Evolutionary conservation across 176 grass and related monocot species (phyloP), one percentile per base, ranked within the genome.

Genomic region (Dendrocalamus sinicus): DNA sequence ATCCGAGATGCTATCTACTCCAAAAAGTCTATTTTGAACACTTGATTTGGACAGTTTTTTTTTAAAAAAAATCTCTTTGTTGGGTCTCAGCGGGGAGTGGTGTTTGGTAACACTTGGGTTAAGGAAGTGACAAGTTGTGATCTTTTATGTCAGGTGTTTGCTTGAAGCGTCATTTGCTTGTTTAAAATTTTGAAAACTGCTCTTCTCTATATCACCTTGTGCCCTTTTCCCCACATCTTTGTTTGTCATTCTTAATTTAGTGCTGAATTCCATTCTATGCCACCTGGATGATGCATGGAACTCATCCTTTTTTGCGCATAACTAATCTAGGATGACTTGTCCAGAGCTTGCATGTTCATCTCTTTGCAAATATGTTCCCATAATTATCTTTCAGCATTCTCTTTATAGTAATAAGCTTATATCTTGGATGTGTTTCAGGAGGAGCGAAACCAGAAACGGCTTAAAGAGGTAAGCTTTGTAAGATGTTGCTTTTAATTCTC

Each of bases 391-490:
- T 57, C 73, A 40, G 7, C 20, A 32, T 57, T 72, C 9, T 23
- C 43, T 69, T 69, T 26, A 52, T 63, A 15, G 20, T 43, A 68
- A 55, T 19, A 13, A 80, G 3, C 14, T 72, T 72, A 3, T 54
- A 12, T 45, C 6, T 28, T 60, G 12, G 6, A 28, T 75, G 67
- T 80, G 28, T 83, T 92, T 78, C 88, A 99, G 96, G 93, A 96
- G 75, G 84, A 85, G 72, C 84, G 88, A 40, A 75, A 90, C 17
- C 88, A 92, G 75, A 88, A 76, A 84, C 86, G 90, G 72, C 82
- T 96, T 72, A 94, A 94, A 80, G 88, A 96, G 92, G 96, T 99
- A 91, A 61, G 39, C 30, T 76, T 71, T 14, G 37, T 4, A 20
- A 68, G 19, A 39, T 51, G 7, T 37, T 67, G 16, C 1, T 15